Evolutionary conservation across 208 protist genomes (phyloP).

Genomic region (Leptomonas pyrrhocoris): DNA sequence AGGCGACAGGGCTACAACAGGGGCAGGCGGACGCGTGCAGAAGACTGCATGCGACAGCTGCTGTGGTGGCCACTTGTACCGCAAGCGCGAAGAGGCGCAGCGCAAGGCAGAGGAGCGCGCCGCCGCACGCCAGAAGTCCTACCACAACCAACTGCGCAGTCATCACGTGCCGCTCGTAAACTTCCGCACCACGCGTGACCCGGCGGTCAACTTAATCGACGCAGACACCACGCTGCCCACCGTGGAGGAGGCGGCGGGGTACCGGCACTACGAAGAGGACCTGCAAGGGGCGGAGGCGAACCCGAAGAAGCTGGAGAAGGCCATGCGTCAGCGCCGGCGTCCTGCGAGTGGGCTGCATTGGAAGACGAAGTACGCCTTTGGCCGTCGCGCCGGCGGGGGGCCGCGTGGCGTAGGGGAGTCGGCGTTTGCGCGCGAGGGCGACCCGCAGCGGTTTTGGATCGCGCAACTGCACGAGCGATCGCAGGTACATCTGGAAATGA

Average conservation of each 20-base stretch:
- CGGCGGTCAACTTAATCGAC: conserved; percentile 1
- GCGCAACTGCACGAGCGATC: conserved; percentile 33
- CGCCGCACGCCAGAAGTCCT: conserved; percentile 34
- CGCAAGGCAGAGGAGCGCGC: conserved; percentile 32
- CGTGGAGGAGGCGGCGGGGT: conserved; percentile 22
- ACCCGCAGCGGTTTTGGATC: conserved; percentile 42
- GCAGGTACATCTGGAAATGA: conserved; percentile 37
- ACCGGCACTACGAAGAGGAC: conserved; percentile 5
- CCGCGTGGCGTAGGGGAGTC: conserved; percentile 29
- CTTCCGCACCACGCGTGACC: conserved; percentile 43
- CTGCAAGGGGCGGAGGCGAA: conserved; percentile 12
- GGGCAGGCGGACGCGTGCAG: background rate
- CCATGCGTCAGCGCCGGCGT: conserved; percentile 14
- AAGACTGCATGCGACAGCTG: conserved; percentile 15
- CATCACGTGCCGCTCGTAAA: conserved; percentile 62
- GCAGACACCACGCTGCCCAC: conserved; percentile 22
- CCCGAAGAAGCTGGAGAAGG: conserved; percentile 17
- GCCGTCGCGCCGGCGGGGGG: conserved; percentile 22
- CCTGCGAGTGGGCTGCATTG: conserved; percentile 14
- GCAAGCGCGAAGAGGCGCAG: conserved; percentile 12
- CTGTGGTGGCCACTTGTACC: conserved; percentile 17
- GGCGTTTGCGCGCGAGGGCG: conserved; percentile 27
- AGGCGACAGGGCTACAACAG: background rate
- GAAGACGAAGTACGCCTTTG: conserved; percentile 36
- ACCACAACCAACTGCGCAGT: conserved; percentile 39